A percentile compares a stretch with the other conserved stretches of the same genome.
These are phyloP conservation scores for Fusarium lateritium DNA, from an alignment of 2,329 filamentous ascomycete species.

Conservation along the genomic window DNA sequence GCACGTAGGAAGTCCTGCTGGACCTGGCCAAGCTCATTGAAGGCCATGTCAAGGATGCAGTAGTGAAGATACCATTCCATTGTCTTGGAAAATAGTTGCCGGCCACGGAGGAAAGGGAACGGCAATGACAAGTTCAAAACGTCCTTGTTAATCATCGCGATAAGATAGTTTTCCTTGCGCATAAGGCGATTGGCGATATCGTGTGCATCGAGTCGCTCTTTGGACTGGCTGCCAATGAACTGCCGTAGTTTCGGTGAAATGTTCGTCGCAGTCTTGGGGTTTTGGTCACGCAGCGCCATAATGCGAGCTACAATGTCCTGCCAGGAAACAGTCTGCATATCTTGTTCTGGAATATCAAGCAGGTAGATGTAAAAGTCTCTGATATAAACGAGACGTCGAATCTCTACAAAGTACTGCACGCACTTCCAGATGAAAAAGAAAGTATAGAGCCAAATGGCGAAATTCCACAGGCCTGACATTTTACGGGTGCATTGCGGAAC, in stretches of 20 bases:
- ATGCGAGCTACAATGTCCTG: conserved; percentile 89
- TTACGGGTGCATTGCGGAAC: conserved; percentile 81
- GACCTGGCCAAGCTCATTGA: conserved; percentile 90
- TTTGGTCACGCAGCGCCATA: conserved; percentile 87
- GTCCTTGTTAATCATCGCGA: conserved; percentile 98
- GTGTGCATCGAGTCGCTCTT: conserved; percentile 94
- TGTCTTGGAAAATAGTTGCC: conserved; percentile 89
- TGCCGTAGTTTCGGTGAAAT: conserved; percentile 66
- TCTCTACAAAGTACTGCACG: conserved; percentile 80
- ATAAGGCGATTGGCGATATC: conserved; percentile 98
- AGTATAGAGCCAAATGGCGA: conserved; percentile 86
- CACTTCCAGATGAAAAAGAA: conserved; percentile 89
- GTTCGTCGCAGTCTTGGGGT: conserved; percentile 80
- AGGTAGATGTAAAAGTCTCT: conserved; percentile 89
- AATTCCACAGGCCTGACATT: conserved; percentile 83
- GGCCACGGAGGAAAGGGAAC: conserved; percentile 83
- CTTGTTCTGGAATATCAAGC: conserved; percentile 83
- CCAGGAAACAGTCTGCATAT: conserved; percentile 96
- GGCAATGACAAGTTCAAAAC: conserved; percentile 89
- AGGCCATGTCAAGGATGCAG: conserved; percentile 93
- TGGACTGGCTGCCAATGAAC: conserved; percentile 86
- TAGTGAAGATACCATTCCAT: conserved; percentile 94
- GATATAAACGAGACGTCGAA: conserved; percentile 80
- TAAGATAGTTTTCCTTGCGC: conserved; percentile 96
- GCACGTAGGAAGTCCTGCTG: conserved; percentile 88